A percentile compares a stretch with the other conserved stretches of the same genome.
Conservation (phyloP, 108 stramenopile species). For the Aureococcus anophagefferens region DNA sequence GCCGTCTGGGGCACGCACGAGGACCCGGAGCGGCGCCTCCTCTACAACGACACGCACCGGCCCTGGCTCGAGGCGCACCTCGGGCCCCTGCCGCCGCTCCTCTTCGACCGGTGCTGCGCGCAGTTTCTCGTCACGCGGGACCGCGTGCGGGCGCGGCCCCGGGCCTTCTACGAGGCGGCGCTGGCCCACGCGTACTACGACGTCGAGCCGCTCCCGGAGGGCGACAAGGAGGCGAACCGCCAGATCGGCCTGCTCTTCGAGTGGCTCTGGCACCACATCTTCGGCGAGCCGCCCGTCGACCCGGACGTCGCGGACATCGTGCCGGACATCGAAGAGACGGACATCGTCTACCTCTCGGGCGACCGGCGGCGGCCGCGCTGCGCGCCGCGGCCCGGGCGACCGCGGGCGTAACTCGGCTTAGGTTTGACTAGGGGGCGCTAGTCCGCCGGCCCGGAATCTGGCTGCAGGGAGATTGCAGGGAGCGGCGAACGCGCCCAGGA, state of each 20-base stretch:
- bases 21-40: background rate
- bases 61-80: background rate
- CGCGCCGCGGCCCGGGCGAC: too few relatives aligned
- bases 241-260: constrained; percentile 11
- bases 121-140: constrained; percentile 14
- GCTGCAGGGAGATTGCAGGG: too few relatives aligned
- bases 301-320: background rate
- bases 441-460: too few relatives aligned
- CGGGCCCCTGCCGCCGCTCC: background rate
- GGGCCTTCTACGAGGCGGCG: constrained; percentile 9
- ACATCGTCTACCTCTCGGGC: background rate
- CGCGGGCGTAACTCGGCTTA: too few relatives aligned
- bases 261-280: constrained; percentile 14
- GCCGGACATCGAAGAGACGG: background rate
- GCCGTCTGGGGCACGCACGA: constrained; percentile 12
- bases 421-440: too few relatives aligned
- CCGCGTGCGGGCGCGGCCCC: background rate
- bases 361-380: too few relatives aligned
- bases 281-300: constrained; percentile 4
- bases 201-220: background rate
- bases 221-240: constrained; percentile 1
- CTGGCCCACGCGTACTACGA: background rate
- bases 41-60: background rate
- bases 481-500: too few relatives aligned
- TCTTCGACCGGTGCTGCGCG: constrained; percentile 16